Base-by-base conservation (phyloP, 108 stramenopile genomes). In the Ochromonas danica region DNA sequence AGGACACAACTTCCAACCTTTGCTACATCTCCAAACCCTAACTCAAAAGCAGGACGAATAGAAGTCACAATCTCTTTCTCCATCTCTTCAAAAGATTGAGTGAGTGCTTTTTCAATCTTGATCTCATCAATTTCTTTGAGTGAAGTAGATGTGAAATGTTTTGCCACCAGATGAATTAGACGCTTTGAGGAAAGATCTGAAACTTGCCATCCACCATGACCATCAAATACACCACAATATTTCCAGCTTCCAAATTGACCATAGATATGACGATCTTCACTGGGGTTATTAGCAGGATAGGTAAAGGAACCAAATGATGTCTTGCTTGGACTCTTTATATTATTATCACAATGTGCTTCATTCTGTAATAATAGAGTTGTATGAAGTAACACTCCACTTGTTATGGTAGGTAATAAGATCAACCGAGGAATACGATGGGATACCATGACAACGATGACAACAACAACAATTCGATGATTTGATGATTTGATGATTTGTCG, bases 191-290 rank as follows among this genome's bases (percentile, higher is more conserved):
- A 86, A n/a, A 78, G 85, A 61, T 89, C 89, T 33, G 87, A 83
- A 40, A 81, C 85, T 71, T 89, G 89, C 89, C 89, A 89, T 40
- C 89, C 89, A 14, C 89, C 88, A 43, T 89, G 89, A 14, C 89
- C 89, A 81, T 88, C 89, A n/a, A 86, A 84, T 14, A 89, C 89
- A 14, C 81, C 85, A 39, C 63, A 83, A 41, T 85, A 81, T 62
- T 84, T 79, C 28, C 83, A 84, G 3, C 86, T 84, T 31, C 81
- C 45, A 0, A 40, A 61, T 28, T 42, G 71, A 39, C 81, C 45
- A 28, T 83, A 63, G 60, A 84, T 61, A 30, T 81, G 77, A 38
- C 89, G 61, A 75, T 89, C 89, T 51, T 89, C 89, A 43, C 85
- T 88, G 31, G 85, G 88, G 0, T 43, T 43, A 61, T 89, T 89